Base-by-base conservation (phyloP, 768 basidiomycete species). In the Auricularia heimuer region DNA sequence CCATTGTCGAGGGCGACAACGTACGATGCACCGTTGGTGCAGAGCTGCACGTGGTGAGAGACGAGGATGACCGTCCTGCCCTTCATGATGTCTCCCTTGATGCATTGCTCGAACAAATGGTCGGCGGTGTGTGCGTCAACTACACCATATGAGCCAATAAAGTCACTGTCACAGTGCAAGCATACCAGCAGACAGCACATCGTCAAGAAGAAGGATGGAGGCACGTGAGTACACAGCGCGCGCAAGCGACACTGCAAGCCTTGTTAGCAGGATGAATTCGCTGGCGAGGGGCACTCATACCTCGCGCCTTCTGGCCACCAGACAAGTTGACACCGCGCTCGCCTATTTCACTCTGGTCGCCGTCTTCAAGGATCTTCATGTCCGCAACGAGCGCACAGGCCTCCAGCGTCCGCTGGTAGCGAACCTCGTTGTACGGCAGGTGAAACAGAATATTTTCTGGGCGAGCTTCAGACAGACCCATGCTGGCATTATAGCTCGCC, bases 11-110 rank as follows among this genome's bases (percentile, higher is more conserved):
- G 79, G 14, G 89, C 86, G 45, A 96, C 89, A 68, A 98, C 81
- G 73, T 92, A 94, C 33, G 76, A 78, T 1, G 95, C 92, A 36
- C 84, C 88, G 1, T 90, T 85, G 2, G 85, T 82, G 70, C 92
- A 94, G 3, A 98, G 81, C 71, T 94, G 90, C 39, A 97, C 90
- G 71, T 96, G 94, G 71, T 99, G 96, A 2, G 95, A 97, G 62
- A 97, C 94, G 29, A 98, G 80, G 56, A 98, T 80, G 61, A 96
- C 77, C 0, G 95, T 97, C 60, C 94, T 81, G 18, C 84, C 86
- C n/a, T 77, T 74, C 72, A 94, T 80, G 51, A 97, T 77, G 60
- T 89, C 86, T 7, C 95, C 94, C 67, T 82, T 80, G 24, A 98
- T 78, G 69, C 92, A 94, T 63, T 92, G 80, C 21, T 85, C 79